Percentiles rank a stretch among this genome's conserved stretches.
phyloP scores from a whole-genome alignment of 768 basidiomycete genomes.

The Mycena capillaripes region DNA sequence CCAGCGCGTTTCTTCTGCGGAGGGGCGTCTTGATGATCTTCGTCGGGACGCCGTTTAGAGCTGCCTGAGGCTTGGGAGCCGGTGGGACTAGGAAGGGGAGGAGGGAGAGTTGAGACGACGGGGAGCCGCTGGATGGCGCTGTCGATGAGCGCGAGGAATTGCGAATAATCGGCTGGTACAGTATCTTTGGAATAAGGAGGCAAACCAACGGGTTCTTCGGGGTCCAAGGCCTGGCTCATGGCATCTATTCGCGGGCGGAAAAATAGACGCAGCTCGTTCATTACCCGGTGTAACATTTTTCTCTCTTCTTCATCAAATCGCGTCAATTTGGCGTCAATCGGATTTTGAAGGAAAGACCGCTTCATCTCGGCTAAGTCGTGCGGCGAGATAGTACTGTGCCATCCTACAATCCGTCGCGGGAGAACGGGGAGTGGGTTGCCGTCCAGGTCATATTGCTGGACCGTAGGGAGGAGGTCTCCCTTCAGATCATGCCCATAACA shows the following conservation, averaged over 20 bases:
- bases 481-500: slow-evolving; percentile 2
- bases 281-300: too few species aligned
- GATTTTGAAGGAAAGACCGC: too few species aligned
- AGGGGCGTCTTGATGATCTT: not conserved
- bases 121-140: not conserved
- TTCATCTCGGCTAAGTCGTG: too few species aligned
- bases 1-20: not conserved
- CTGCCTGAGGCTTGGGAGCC: too few species aligned
- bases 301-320: too few species aligned
- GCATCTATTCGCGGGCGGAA: too few species aligned
- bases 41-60: not conserved
- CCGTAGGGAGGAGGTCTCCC: not conserved
- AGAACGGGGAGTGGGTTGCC: too few species aligned
- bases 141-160: not conserved
- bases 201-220: not conserved
- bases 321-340: too few species aligned
- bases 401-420: too few species aligned
- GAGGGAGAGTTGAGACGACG: not conserved
- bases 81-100: not conserved
- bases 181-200: not conserved
- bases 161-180: not conserved
- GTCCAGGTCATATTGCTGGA: not conserved
- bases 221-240: too few species aligned
- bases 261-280: too few species aligned
- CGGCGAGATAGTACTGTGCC: too few species aligned